Base-by-base conservation (phyloP, 306 rosid genomes). In the Prunus mongolica region DNA sequence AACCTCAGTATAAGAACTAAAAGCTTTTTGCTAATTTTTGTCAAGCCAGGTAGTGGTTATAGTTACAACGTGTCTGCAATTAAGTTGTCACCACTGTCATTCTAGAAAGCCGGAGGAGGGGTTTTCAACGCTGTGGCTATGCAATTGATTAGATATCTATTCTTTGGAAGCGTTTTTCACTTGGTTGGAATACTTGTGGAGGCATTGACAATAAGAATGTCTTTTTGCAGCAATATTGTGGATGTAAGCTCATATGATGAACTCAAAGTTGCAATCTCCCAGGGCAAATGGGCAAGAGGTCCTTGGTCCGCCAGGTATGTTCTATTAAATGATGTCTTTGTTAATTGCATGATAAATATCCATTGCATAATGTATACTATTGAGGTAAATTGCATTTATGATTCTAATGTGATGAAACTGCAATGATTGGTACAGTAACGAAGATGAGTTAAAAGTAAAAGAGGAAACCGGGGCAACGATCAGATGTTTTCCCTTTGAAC, bases 241-340 rank as follows among this genome's bases (percentile, higher is more conserved):
- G 96, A 94, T 84, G 98, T 94, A 63, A 89, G 79, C 75, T 85
- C 98, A 56, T 94, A 95, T 41, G 85, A 86, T 81, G 97, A 95
- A 78, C 98, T 92, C 84, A 92, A 92, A 89, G 87, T 28, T 12
- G 97, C 93, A 44, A 90, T 94, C 77, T 84, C 93, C 38, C 83
- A 87, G 81, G 96, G 98, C 6, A 93, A 92, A 92, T 95, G 97
- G 96, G 99, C 97, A 51, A 88, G 97, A 82, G 97, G 96, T 65
- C 97, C 98, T 50, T 90, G 96, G 97, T 95, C 97, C 51, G 97
- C 97, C 58, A 89, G 97, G 98, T 95, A 86, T 68, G 67, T 20
- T 55, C 15, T 57, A 22, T 24, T 57, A 12, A 32, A 32, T 32
- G 38, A 32, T 8, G 22, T 28, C 22, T 2, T 57, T 25, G 4